Conservation (phyloP, 2,329 filamentous ascomycete species). For the Alternaria sp. region DNA sequence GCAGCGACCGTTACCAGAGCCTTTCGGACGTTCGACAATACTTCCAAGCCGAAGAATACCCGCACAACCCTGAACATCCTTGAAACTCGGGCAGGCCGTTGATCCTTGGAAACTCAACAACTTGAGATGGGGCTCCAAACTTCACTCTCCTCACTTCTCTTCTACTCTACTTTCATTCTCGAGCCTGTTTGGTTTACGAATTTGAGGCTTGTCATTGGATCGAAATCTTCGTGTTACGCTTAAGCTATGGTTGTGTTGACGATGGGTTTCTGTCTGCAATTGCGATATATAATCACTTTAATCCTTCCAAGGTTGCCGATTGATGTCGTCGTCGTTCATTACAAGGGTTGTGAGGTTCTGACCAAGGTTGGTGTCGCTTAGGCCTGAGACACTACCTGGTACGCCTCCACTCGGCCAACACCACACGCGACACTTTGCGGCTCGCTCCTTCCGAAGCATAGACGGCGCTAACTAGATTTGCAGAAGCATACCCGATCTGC, state of each 20-base stretch:
- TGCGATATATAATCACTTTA: neutral
- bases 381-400: constrained; percentile 1
- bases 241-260: neutral
- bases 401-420: constrained; percentile 1
- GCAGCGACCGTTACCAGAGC: neutral
- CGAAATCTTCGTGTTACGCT: neutral
- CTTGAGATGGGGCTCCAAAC: neutral
- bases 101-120: neutral
- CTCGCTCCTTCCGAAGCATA: constrained; percentile 15
- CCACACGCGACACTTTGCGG: constrained; percentile 17
- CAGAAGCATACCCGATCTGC: constrained; percentile 13
- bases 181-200: neutral
- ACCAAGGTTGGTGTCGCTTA: constrained; percentile 5
- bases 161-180: neutral
- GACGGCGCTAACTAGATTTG: constrained; percentile 17
- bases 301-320: neutral
- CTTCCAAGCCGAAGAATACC: neutral
- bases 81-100: neutral
- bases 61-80: neutral
- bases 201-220: neutral
- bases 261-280: neutral
- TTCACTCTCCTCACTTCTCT: neutral
- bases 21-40: neutral
- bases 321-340: neutral
- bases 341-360: neutral